Evolutionary conservation across 148 eudicot genomes (phyloP).

Genomic region (Camellia granthamiana): DNA sequence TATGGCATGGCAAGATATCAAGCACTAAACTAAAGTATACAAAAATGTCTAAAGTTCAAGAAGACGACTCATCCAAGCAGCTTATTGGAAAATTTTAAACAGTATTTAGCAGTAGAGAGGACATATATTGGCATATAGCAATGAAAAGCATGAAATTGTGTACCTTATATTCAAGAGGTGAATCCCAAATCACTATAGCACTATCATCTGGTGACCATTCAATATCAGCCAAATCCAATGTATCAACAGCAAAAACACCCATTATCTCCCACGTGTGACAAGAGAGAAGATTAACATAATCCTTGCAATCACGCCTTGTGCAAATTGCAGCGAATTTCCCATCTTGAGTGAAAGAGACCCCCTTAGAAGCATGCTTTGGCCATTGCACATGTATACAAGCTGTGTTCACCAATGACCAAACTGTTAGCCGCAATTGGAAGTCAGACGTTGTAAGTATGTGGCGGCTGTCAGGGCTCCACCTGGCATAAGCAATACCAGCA

Average conservation of each 20-base stretch:
- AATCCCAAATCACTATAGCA: constrained; percentile 98
- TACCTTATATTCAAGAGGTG: constrained; percentile 93
- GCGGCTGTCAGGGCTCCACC: constrained; percentile 99
- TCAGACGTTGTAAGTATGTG: constrained; percentile 98
- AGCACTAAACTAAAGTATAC: not conserved
- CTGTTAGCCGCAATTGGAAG: constrained; percentile 83
- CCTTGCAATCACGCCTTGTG: constrained; percentile 98
- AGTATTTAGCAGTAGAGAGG: not conserved
- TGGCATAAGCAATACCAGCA: constrained; percentile 93
- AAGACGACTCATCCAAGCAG: not conserved
- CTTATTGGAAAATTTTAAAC: not conserved
- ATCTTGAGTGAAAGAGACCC: constrained; percentile 87
- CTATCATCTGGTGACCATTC: constrained; percentile 99
- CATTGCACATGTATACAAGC: constrained; percentile 88
- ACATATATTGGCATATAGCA: not conserved
- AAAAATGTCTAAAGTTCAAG: not conserved
- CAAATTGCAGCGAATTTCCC: constrained; percentile 94
- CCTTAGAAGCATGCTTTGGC: constrained; percentile 91
- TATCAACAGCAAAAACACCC: constrained; percentile 88
- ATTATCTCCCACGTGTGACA: constrained; percentile 92
- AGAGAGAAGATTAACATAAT: constrained; percentile 74
- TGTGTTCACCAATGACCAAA: constrained; percentile 92
- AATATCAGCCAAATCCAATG: constrained; percentile 83
- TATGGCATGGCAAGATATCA: not conserved
- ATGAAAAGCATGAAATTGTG: constrained; percentile 1